phyloP scores from a whole-genome alignment of 2,329 filamentous ascomycete genomes.

The Talaromyces sp. region DNA sequence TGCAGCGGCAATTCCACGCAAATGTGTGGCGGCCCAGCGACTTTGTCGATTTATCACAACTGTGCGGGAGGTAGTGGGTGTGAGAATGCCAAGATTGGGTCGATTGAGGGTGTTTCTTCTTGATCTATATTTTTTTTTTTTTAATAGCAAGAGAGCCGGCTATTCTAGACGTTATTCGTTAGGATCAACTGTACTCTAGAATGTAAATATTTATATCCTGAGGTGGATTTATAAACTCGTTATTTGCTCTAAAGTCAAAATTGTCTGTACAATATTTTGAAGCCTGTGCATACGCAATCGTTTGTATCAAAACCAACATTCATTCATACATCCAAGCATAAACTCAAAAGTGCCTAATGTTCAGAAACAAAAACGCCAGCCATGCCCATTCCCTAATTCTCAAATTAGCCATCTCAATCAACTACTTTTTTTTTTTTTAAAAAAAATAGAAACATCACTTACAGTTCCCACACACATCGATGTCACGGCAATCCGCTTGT shows the following conservation, averaged over 20 bases:
- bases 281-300: background rate
- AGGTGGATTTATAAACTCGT: background rate
- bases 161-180: background rate
- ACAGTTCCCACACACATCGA: slow-evolving; percentile 91
- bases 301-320: background rate
- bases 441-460: slow-evolving; percentile 45
- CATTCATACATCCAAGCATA: background rate
- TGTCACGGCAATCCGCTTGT: slow-evolving; percentile 76
- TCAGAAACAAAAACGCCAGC: slow-evolving; percentile 90
- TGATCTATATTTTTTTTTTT: background rate
- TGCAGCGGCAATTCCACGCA: slow-evolving; percentile 21
- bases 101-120: slow-evolving; percentile 4
- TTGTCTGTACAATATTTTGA: background rate
- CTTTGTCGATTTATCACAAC: slow-evolving; percentile 23
- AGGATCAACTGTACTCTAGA: background rate
- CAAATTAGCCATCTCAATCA: background rate
- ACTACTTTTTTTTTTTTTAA: background rate
- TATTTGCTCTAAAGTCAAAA: background rate
- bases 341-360: slow-evolving; percentile 42
- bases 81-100: slow-evolving; percentile 8
- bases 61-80: slow-evolving; percentile 17
- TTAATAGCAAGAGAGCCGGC: too few relatives aligned
- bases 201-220: background rate
- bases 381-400: slow-evolving; percentile 60
- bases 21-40: slow-evolving; percentile 21